These are phyloP conservation scores for Pyrenula aspistea DNA, from an alignment of 495 filamentous ascomycete species.

Conservation along the genomic window DNA sequence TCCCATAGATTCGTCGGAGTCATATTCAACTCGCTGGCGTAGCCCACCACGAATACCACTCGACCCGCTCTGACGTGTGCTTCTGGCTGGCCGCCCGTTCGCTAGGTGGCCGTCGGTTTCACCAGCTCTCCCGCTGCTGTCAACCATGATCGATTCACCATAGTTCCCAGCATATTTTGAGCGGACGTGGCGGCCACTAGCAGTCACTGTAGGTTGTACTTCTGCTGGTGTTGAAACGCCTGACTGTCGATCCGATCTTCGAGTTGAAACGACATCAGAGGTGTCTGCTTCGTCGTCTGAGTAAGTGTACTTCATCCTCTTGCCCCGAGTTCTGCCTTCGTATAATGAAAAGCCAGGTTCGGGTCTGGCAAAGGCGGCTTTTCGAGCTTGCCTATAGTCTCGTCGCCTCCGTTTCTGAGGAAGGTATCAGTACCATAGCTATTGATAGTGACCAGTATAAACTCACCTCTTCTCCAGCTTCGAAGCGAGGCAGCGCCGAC, in stretches of 20 bases:
- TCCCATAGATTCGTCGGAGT: constrained; percentile 49
- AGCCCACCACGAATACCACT: constrained; percentile 22
- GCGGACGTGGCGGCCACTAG: constrained; percentile 79
- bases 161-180: constrained; percentile 65
- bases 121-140: constrained; percentile 24
- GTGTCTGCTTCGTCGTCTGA: constrained; percentile 78
- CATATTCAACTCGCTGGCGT: constrained; percentile 16
- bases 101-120: constrained; percentile 17
- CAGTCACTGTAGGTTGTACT: constrained; percentile 69
- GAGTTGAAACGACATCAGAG: constrained; percentile 46
- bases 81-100: constrained; percentile 25
- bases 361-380: constrained; percentile 77
- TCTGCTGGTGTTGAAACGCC: constrained; percentile 59
- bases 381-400: constrained; percentile 78
- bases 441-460: background rate
- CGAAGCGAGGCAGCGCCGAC: constrained; percentile 83
- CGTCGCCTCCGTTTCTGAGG: constrained; percentile 76
- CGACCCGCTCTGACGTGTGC: constrained; percentile 19
- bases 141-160: constrained; percentile 55
- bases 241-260: constrained; percentile 67
- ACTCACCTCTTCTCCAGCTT: constrained; percentile 79
- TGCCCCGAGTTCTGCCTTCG: constrained; percentile 90
- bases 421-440: constrained; percentile 18
- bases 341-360: constrained; percentile 87
- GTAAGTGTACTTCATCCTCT: constrained; percentile 90